Evolutionary conservation across 495 filamentous ascomycete genomes (phyloP).

Genomic region (Aspergillus carlsbadensis): DNA sequence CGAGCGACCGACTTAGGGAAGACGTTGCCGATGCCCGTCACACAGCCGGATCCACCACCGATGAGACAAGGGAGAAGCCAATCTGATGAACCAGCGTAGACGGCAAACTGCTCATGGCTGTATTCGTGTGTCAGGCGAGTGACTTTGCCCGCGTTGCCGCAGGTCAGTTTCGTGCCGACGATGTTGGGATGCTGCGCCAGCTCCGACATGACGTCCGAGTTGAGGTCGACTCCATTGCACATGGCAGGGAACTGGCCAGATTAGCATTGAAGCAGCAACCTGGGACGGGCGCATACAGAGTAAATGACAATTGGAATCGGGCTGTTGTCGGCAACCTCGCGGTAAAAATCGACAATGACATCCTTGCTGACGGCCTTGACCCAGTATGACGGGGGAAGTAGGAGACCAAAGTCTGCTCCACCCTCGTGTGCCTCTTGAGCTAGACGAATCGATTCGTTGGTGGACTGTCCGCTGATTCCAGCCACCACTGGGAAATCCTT

Average conservation of each 20-base stretch:
- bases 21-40: conserved; percentile 67
- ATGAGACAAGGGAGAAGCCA: conserved; percentile 53
- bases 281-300: conserved; percentile 28
- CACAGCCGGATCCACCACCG: conserved; percentile 59
- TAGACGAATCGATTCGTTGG: conserved; percentile 62
- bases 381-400: conserved; percentile 60
- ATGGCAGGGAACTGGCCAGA: conserved; percentile 57
- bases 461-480: conserved; percentile 59
- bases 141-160: conserved; percentile 61
- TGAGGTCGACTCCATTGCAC: conserved; percentile 64
- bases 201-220: conserved; percentile 52
- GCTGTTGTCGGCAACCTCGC: conserved; percentile 48
- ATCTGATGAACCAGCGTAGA: conserved; percentile 63
- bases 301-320: conserved; percentile 61
- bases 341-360: conserved; percentile 57
- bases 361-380: conserved; percentile 52
- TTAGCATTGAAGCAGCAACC: neutral
- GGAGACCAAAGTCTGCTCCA: conserved; percentile 54
- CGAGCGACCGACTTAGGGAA: conserved; percentile 63
- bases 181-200: conserved; percentile 51
- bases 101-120: conserved; percentile 50
- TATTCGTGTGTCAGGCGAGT: conserved; percentile 51
- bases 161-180: conserved; percentile 67
- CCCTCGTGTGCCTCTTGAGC: conserved; percentile 54
- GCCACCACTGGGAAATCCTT: conserved; percentile 52